Base-by-base conservation (phyloP, 2,329 filamentous ascomycete species). In the Mollisiaceae sp. region DNA sequence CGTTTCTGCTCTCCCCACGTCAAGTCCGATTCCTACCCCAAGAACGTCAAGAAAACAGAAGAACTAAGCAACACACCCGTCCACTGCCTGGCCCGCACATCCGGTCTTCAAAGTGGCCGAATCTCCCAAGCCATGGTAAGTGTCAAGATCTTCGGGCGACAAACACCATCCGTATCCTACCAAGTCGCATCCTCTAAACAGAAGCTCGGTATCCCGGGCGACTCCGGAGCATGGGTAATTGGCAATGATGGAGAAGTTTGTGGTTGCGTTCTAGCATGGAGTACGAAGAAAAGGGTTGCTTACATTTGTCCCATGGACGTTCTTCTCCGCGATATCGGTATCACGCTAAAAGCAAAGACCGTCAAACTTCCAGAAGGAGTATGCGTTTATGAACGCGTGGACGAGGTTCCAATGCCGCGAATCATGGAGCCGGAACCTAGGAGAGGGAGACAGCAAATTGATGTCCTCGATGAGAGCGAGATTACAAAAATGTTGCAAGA, bases 301-400 rank as follows among this genome's bases (percentile, higher is more conserved):
- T 98, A 97, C 77, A 95, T 98, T 67, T 95, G 93, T 67, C 94
- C 94, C 0, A 98, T 98, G 94, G 92, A 97, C 64, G 85, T 97
- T 2, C 80, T 97, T 14, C 83, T 98, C 12, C 86, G 90, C 35
- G 94, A 98, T 74, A 97, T 98, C 64, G 90, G 89, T 35, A 86
- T 91, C 67, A 93, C 90, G 0, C 81, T 97, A 0, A 86, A 89
- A 24, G 92, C 92, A 0, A 79, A 79, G 1, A 85, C 87, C 32
- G 86, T 97, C n/a, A 82, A 85, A 5, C 83, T 97, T 0, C 93
- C 93, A 0, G 89, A 88, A 0, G 86, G 84, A 0, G 78, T 82
- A 22, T 66, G 70, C 1, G 45, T 75, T 4, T 69, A 67, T 38
- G 45, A 55, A 1, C 41, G 24, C 2, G 36, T 22, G 20, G 20